Percentiles rank a stretch among this genome's conserved stretches.
These are phyloP conservation scores for Penicillium atrosanguineum DNA, from an alignment of 495 filamentous ascomycete species.

Conservation along the genomic window DNA sequence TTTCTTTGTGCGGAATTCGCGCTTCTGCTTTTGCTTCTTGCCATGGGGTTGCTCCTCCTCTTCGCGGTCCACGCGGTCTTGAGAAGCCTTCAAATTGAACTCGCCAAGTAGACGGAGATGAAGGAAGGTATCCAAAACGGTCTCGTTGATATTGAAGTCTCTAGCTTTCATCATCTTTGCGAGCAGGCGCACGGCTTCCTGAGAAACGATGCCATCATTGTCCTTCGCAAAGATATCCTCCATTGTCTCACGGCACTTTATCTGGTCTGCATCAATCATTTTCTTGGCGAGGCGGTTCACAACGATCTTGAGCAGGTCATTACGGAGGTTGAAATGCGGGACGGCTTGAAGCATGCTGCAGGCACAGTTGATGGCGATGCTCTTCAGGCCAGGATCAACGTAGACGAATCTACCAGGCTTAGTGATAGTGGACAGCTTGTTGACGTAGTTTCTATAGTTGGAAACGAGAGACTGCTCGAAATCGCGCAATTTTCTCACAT, in stretches of 20 bases:
- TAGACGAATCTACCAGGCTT: slow-evolving; percentile 43
- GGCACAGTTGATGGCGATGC: slow-evolving; percentile 79
- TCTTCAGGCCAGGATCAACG: slow-evolving; percentile 49
- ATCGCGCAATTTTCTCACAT: slow-evolving; percentile 72
- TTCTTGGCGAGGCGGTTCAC: slow-evolving; percentile 74
- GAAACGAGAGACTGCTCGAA: slow-evolving; percentile 83
- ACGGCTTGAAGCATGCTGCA: slow-evolving; percentile 74
- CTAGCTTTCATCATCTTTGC: slow-evolving; percentile 91
- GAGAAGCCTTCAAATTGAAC: slow-evolving; percentile 77
- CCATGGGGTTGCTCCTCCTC: slow-evolving; percentile 37
- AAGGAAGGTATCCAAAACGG: slow-evolving; percentile 85
- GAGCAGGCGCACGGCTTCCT: slow-evolving; percentile 81
- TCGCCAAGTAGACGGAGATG: slow-evolving; percentile 85
- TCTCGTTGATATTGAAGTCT: slow-evolving; percentile 78
- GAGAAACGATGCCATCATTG: slow-evolving; percentile 80
- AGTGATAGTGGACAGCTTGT: slow-evolving; percentile 62
- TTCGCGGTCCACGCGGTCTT: slow-evolving; percentile 63
- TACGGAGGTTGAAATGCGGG: slow-evolving; percentile 94
- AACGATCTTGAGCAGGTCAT: slow-evolving; percentile 80
- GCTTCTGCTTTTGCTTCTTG: slow-evolving; percentile 72
- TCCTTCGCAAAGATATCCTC: slow-evolving; percentile 83
- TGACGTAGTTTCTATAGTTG: slow-evolving; percentile 80
- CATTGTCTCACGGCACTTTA: slow-evolving; percentile 75
- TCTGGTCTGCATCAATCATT: slow-evolving; percentile 65
- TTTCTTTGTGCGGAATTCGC: slow-evolving; percentile 72